Conservation (phyloP, 306 rosid genomes). For the Aeschynomene evenia region DNA sequence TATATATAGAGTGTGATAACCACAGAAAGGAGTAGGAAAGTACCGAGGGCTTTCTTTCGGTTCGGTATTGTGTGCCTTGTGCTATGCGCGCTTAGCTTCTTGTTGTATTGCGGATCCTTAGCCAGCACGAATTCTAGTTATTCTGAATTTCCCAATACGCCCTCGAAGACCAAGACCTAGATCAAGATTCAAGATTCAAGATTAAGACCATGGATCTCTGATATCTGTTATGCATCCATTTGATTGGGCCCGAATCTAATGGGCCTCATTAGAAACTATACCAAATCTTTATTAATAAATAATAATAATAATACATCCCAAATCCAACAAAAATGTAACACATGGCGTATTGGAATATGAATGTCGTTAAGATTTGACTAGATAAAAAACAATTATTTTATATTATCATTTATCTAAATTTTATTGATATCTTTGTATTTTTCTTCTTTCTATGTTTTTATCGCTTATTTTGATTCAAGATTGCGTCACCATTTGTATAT, state of each 20-base stretch:
- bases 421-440: too few relatives aligned
- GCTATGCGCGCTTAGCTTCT: conserved; percentile 22
- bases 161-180: conserved; percentile 14
- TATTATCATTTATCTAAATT: too few relatives aligned
- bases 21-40: conserved; percentile 27
- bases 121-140: conserved; percentile 39
- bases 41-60: conserved; percentile 37
- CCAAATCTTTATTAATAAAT: too few relatives aligned
- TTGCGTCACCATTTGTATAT: too few relatives aligned
- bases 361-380: too few relatives aligned
- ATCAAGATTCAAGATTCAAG: too few relatives aligned
- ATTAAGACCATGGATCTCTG: too few relatives aligned
- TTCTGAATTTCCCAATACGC: not conserved
- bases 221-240: not conserved
- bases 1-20: not conserved
- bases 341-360: not conserved
- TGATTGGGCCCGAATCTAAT: not conserved
- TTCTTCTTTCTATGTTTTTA: too few relatives aligned
- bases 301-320: too few relatives aligned
- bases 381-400: too few relatives aligned
- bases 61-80: not conserved
- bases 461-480: too few relatives aligned
- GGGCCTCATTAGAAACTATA: not conserved
- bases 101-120: conserved; percentile 38
- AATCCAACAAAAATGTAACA: not conserved